These are phyloP conservation scores for Hypholoma sublateritium DNA, from an alignment of 768 basidiomycete species.

Conservation along the genomic window DNA sequence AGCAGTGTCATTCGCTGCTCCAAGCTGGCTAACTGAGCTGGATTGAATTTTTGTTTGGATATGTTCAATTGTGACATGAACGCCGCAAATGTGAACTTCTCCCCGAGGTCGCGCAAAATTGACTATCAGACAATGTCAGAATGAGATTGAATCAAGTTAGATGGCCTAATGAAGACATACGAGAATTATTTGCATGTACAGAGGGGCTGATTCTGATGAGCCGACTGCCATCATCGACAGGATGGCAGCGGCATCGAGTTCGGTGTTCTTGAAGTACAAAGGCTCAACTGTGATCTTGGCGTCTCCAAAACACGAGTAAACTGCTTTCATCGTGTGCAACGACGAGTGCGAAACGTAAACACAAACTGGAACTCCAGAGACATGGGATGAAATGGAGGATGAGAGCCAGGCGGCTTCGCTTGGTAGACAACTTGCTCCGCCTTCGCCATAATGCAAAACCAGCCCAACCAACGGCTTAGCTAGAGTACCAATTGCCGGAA, in stretches of 20 bases:
- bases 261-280: conserved; percentile 52
- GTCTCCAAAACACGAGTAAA: conserved; percentile 52
- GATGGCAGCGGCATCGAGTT: conserved; percentile 69
- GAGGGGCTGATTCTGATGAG: conserved; percentile 57
- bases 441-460: conserved; percentile 71
- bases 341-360: conserved; percentile 66
- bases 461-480: conserved; percentile 59
- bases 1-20: conserved; percentile 66
- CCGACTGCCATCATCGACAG: conserved; percentile 75
- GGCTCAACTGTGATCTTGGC: conserved; percentile 51
- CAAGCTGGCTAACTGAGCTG: conserved; percentile 51
- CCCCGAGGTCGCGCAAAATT: conserved; percentile 63
- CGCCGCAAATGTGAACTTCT: conserved; percentile 48
- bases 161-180: conserved; percentile 29
- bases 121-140: conserved; percentile 31
- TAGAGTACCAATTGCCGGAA: conserved; percentile 47
- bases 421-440: conserved; percentile 54
- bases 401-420: conserved; percentile 69
- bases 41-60: conserved; percentile 54
- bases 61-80: conserved; percentile 49
- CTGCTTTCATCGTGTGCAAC: conserved; percentile 55
- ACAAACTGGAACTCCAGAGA: conserved; percentile 33
- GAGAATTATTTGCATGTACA: conserved; percentile 69
- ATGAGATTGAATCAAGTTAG: not conserved
- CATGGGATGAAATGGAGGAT: conserved; percentile 26